A percentile compares a stretch with the other conserved stretches of the same genome.
Evolutionary conservation across 768 basidiomycete genomes (phyloP).

Genomic region (Boletellus ananiceps): DNA sequence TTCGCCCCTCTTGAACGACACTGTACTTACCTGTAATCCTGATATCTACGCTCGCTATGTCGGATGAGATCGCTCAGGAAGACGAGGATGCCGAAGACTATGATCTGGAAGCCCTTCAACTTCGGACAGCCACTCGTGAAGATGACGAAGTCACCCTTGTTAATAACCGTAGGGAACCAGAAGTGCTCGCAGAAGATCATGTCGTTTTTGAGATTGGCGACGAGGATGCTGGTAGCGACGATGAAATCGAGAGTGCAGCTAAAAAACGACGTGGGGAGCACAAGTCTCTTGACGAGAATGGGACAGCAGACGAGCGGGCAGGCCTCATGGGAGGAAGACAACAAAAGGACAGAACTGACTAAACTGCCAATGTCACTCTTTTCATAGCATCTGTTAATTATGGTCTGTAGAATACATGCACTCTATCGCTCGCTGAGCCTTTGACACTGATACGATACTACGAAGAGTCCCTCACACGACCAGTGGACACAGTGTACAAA

Average conservation of each 20-base stretch:
- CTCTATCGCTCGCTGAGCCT: conserved; percentile 1
- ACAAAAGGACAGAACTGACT: conserved; percentile 35
- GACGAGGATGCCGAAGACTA: conserved; percentile 93
- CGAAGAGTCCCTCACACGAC: conserved; percentile 65
- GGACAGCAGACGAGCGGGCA: conserved; percentile 51
- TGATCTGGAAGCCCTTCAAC: conserved; percentile 73
- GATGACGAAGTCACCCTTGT: conserved; percentile 73
- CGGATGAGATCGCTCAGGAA: conserved; percentile 93
- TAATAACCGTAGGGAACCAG: conserved; percentile 49
- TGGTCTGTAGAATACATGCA: conserved; percentile 36
- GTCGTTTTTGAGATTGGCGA: conserved; percentile 93
- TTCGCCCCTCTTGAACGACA: not conserved
- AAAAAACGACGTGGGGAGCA: conserved; percentile 47
- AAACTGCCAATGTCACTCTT: conserved; percentile 10
- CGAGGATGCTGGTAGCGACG: conserved; percentile 64
- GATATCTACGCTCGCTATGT: conserved; percentile 80
- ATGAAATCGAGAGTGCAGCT: conserved; percentile 47
- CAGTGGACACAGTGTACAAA: conserved; percentile 81
- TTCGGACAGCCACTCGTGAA: conserved; percentile 45
- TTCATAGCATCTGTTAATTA: conserved; percentile 15
- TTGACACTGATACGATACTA: conserved; percentile 6
- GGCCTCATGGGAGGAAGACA: conserved; percentile 53
- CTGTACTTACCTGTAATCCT: conserved; percentile 20
- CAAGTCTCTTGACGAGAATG: conserved; percentile 46
- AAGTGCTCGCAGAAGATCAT: conserved; percentile 53